Evolutionary conservation across 805 yeast genomes (phyloP).

Genomic region (Zygosaccharomyces rouxii): DNA sequence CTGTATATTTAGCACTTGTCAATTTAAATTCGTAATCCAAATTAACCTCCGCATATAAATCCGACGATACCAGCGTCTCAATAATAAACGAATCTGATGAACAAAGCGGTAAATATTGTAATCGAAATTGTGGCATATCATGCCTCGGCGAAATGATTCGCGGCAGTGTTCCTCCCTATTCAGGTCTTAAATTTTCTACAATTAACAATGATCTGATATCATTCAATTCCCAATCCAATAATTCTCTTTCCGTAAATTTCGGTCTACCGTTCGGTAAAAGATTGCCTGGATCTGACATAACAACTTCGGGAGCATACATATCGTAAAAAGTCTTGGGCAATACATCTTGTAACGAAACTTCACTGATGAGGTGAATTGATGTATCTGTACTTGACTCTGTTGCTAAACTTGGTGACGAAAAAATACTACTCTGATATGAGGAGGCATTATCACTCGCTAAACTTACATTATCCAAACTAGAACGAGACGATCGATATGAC

Average conservation of each 20-base stretch:
- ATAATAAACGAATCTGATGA: conserved; percentile 47
- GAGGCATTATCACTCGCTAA: conserved; percentile 22
- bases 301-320: conserved; percentile 55
- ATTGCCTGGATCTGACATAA: conserved; percentile 38
- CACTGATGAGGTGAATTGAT: conserved; percentile 16
- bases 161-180: conserved; percentile 55
- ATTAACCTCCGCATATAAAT: conserved; percentile 61
- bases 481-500: conserved; percentile 6
- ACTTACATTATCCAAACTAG: conserved; percentile 16
- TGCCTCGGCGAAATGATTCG: conserved; percentile 28
- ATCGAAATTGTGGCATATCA: conserved; percentile 39
- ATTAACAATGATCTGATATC: conserved; percentile 63
- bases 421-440: conserved; percentile 27
- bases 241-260: conserved; percentile 53
- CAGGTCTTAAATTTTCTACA: conserved; percentile 45
- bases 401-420: conserved; percentile 27
- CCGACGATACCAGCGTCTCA: conserved; percentile 49
- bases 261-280: conserved; percentile 56
- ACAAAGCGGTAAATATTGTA: conserved; percentile 50
- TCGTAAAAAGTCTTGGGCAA: conserved; percentile 50
- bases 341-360: conserved; percentile 43
- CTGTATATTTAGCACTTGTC: conserved; percentile 60
- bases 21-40: conserved; percentile 49
- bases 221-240: conserved; percentile 68
- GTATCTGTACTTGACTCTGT: conserved; percentile 20